Percentiles rank a stretch among this genome's conserved stretches.
Evolutionary conservation across 2,329 filamentous ascomycete genomes (phyloP).

Genomic region (Ophiostoma sp.): DNA sequence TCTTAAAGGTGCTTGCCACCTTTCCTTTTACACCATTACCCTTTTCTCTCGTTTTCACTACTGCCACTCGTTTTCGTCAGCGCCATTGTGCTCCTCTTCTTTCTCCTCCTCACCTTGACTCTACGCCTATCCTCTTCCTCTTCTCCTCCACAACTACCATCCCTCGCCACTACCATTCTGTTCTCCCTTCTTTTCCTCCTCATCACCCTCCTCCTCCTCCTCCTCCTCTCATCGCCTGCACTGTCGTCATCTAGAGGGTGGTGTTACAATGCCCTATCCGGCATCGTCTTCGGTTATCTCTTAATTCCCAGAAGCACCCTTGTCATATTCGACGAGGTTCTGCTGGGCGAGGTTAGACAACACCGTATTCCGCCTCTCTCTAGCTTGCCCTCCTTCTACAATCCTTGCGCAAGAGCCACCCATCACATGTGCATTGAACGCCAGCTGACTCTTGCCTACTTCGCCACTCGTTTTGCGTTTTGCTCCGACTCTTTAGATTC

Average conservation of each 20-base stretch:
- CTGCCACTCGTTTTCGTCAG: slow-evolving; percentile 8
- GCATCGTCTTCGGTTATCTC: slow-evolving; percentile 22
- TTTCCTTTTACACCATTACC: slow-evolving; percentile 13
- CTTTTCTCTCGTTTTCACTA: slow-evolving; percentile 11
- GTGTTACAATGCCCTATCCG: slow-evolving; percentile 24
- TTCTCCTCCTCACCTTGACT: not conserved
- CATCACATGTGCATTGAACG: slow-evolving; percentile 12
- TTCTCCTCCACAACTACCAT: not conserved
- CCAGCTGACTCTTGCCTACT: slow-evolving; percentile 11
- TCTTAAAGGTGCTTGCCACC: slow-evolving; percentile 24
- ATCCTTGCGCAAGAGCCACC: not conserved
- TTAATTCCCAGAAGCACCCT: slow-evolving; percentile 23
- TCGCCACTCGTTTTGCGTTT: slow-evolving; percentile 2
- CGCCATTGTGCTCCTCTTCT: slow-evolving; percentile 3
- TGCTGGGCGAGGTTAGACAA: slow-evolving; percentile 24
- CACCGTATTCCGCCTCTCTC: slow-evolving; percentile 2
- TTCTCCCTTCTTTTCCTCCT: not conserved
- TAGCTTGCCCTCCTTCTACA: slow-evolving; percentile 2
- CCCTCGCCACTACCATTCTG: not conserved
- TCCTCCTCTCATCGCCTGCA: not conserved
- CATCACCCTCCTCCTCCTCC: not conserved
- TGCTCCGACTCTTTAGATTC: not conserved
- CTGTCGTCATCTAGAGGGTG: slow-evolving; percentile 12
- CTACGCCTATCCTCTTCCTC: not conserved
- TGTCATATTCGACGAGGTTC: slow-evolving; percentile 17